These are phyloP conservation scores for Yamadazyma blattariae DNA, from an alignment of 1,139 yeast species.

Conservation along the genomic window DNA sequence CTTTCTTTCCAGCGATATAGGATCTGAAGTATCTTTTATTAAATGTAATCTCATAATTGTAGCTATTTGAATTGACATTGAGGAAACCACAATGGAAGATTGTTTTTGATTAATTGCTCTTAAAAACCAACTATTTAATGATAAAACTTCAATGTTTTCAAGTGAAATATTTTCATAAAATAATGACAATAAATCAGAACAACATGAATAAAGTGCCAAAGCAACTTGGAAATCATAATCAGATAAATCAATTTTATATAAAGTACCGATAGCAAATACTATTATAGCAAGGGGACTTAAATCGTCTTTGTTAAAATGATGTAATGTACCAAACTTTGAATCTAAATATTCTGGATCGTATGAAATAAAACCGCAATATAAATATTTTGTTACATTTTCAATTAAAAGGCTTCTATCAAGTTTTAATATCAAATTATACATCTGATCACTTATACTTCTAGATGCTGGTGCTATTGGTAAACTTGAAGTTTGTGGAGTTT, in stretches of 20 bases:
- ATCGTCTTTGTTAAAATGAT: background rate
- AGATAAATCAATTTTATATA: constrained; percentile 3
- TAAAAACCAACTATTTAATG: constrained; percentile 5
- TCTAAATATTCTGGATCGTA: constrained; percentile 1
- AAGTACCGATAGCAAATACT: constrained; percentile 3
- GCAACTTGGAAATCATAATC: constrained; percentile 2
- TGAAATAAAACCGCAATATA: background rate
- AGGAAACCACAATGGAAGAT: constrained; percentile 3
- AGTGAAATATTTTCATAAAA: constrained; percentile 2
- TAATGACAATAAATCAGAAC: constrained; percentile 1
- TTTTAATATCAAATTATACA: background rate
- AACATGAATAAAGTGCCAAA: constrained; percentile 1
- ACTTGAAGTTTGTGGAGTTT: background rate
- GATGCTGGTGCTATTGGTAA: background rate
- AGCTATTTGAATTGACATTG: constrained; percentile 6
- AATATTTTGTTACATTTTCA: background rate
- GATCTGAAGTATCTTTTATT: no score
- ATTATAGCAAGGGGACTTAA: constrained; percentile 3
- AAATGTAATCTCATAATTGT: constrained; percentile 3
- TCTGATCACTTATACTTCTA: background rate
- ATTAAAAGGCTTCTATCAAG: background rate
- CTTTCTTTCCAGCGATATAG: constrained; percentile 4
- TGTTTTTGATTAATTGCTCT: constrained; percentile 3
- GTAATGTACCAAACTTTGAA: constrained; percentile 1
- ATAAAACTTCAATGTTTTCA: constrained; percentile 4